Evolutionary conservation across 176 grass and related monocot species (phyloP).

Genomic region (Lolium perenne): DNA sequence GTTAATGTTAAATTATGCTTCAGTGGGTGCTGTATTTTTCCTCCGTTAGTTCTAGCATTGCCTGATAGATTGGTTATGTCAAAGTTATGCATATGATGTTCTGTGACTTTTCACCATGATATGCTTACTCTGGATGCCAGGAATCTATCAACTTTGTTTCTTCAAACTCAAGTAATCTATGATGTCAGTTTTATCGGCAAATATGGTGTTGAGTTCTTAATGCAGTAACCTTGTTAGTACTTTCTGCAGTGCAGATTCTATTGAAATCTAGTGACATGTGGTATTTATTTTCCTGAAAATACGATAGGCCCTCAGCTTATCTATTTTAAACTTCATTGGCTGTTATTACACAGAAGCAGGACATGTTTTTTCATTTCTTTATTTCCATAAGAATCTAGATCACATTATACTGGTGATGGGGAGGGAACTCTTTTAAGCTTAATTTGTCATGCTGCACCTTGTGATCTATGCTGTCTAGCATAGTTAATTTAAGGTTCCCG

Average conservation of each 20-base stretch:
- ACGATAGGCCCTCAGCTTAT: neutral
- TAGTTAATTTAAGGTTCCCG: neutral
- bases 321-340: neutral
- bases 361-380: neutral
- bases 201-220: constrained; percentile 9
- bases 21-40: neutral
- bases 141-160: neutral
- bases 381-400: neutral
- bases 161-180: neutral
- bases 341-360: neutral
- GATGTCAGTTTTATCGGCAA: neutral
- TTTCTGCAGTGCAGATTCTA: neutral
- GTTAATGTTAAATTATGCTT: neutral
- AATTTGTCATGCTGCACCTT: neutral
- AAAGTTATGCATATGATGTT: constrained; percentile 13
- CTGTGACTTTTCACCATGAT: neutral
- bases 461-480: neutral
- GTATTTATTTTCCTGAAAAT: neutral
- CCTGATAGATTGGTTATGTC: neutral
- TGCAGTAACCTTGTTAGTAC: neutral
- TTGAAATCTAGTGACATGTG: neutral
- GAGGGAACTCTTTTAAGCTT: neutral
- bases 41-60: neutral
- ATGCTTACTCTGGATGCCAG: neutral
- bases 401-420: neutral